These are phyloP conservation scores for Rhizopus sp. DNA, from an alignment of 371 early-diverging fungal genomes.

Conservation along the genomic window DNA sequence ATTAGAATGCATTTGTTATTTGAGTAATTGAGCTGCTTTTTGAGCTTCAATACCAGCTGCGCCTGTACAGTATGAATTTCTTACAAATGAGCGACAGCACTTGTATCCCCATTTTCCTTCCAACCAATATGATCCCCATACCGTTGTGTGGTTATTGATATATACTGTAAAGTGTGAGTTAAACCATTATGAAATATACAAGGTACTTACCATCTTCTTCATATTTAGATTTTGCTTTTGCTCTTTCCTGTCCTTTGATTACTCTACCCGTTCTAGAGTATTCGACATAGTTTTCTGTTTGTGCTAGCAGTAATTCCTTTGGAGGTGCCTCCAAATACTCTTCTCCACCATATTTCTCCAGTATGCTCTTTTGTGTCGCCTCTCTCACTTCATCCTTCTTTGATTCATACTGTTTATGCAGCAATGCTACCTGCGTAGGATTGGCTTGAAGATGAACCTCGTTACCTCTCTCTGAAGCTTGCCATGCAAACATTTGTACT, in stretches of 20 bases:
- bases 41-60: conserved; percentile 77
- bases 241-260: conserved; percentile 82
- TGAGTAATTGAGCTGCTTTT: conserved; percentile 33
- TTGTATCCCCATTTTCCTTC: conserved; percentile 96
- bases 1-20: conserved; percentile 7
- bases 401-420: conserved; percentile 83
- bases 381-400: conserved; percentile 82
- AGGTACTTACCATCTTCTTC: conserved; percentile 81
- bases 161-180: conserved; percentile 44
- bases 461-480: conserved; percentile 83
- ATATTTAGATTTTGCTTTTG: conserved; percentile 80
- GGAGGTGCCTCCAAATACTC: conserved; percentile 91
- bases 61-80: conserved; percentile 85
- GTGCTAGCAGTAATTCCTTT: conserved; percentile 83
- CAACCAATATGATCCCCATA: conserved; percentile 97
- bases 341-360: conserved; percentile 93
- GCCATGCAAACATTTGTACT: conserved; percentile 92
- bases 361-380: conserved; percentile 69
- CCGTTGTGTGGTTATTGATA: conserved; percentile 81
- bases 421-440: conserved; percentile 90
- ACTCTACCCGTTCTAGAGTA: conserved; percentile 93
- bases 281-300: conserved; percentile 94
- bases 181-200: neutral
- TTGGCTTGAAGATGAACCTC: conserved; percentile 90
- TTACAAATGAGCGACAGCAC: conserved; percentile 83